Evolutionary conservation across 441 rosid species (phyloP).

Genomic region (Erodium texanum): DNA sequence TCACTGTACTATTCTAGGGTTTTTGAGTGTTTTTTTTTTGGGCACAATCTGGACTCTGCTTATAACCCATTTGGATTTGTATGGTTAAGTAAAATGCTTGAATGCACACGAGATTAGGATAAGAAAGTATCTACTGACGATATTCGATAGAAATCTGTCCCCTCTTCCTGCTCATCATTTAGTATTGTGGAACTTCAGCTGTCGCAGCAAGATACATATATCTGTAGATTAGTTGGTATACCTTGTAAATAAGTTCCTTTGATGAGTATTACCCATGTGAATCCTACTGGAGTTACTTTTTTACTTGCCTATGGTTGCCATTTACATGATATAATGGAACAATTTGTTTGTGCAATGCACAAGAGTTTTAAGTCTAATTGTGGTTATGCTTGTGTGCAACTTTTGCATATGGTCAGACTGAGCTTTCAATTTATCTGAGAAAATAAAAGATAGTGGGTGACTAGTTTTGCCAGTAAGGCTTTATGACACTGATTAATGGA

Average conservation of each 20-base stretch:
- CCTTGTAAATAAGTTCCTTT: too few relatives aligned
- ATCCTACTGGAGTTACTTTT: background rate
- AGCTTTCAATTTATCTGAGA: background rate
- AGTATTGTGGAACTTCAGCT: background rate
- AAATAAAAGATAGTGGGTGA: background rate
- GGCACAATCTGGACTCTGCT: background rate
- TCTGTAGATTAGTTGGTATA: too few relatives aligned
- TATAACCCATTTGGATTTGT: background rate
- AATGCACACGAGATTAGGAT: background rate
- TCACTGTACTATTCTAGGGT: background rate
- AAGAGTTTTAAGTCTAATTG: background rate
- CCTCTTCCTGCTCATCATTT: background rate
- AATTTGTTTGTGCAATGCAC: background rate
- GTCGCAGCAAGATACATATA: background rate
- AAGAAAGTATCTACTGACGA: background rate
- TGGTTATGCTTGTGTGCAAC: background rate
- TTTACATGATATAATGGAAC: background rate
- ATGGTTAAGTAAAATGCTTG: background rate
- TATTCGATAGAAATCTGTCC: too few relatives aligned
- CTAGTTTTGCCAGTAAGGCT: background rate
- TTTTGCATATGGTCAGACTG: background rate
- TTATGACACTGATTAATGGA: background rate
- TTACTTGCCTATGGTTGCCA: background rate
- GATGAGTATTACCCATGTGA: background rate
- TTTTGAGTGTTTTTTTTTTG: background rate